phyloP scores from a whole-genome alignment of 345 rosid genomes.

The Eucalyptus curtisii region DNA sequence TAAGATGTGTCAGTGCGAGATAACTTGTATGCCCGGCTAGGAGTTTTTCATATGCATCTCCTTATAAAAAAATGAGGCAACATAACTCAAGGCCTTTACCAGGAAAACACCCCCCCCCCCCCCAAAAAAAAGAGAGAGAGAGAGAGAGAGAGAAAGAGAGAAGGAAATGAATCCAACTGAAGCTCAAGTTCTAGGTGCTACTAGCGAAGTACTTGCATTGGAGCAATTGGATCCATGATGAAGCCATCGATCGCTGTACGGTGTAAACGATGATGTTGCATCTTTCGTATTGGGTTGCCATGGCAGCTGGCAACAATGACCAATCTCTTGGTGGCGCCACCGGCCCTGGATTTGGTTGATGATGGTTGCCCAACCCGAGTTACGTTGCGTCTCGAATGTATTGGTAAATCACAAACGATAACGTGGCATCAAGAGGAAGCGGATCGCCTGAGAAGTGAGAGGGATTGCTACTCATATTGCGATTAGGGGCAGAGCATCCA shows the following conservation, averaged over 20 bases:
- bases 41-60: not conserved
- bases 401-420: not conserved
- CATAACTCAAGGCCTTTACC: not conserved
- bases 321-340: not conserved
- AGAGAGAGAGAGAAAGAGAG: no score
- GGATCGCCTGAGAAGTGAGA: not conserved
- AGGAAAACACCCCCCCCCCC: not conserved
- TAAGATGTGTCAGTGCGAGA: not conserved
- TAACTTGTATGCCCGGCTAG: not conserved
- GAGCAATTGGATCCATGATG: not conserved
- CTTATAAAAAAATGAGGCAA: not conserved
- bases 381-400: not conserved
- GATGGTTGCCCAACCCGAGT: not conserved
- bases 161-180: not conserved
- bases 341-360: not conserved
- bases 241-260: not conserved
- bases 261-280: not conserved
- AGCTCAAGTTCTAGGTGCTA: not conserved
- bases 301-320: not conserved
- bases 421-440: not conserved
- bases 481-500: not conserved
- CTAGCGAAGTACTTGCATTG: not conserved
- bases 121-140: no score
- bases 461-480: not conserved
- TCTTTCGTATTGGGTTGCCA: not conserved